Evolutionary conservation across 345 rosid genomes (phyloP).

Genomic region (Ceriops tagal): DNA sequence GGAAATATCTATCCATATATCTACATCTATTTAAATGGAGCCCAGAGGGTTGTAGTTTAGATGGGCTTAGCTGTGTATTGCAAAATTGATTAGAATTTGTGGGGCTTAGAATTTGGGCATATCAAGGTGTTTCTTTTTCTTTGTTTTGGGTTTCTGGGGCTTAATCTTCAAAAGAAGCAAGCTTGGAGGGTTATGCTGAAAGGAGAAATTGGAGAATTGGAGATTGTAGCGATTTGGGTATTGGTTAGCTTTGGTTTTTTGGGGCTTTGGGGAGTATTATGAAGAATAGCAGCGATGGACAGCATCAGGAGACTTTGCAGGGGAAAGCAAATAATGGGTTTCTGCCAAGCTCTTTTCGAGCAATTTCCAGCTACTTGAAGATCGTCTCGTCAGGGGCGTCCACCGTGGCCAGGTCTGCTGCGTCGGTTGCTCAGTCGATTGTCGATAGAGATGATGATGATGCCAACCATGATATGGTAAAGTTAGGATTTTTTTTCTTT

Average conservation of each 20-base stretch:
- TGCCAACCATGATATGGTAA: slow-evolving; percentile 67
- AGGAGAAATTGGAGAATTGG: slow-evolving; percentile 37
- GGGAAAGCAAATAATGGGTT: slow-evolving; percentile 35
- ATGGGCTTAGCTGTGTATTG: slow-evolving; percentile 20
- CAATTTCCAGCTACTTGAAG: slow-evolving; percentile 66
- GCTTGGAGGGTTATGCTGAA: slow-evolving; percentile 40
- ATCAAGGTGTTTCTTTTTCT: slow-evolving; percentile 15
- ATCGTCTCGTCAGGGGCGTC: slow-evolving; percentile 92
- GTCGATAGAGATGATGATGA: slow-evolving; percentile 66
- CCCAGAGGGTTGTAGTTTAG: background rate
- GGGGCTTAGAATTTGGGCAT: too few relatives aligned
- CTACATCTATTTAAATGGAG: too few relatives aligned
- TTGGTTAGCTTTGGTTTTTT: slow-evolving; percentile 23
- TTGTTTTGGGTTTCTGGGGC: slow-evolving; percentile 4
- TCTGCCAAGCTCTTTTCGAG: slow-evolving; percentile 69
- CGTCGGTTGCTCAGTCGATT: slow-evolving; percentile 67
- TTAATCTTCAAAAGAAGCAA: slow-evolving; percentile 21
- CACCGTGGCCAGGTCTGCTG: slow-evolving; percentile 82
- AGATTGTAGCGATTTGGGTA: slow-evolving; percentile 30
- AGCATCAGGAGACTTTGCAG: slow-evolving; percentile 28
- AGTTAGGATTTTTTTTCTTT: background rate
- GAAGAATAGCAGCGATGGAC: slow-evolving; percentile 63
- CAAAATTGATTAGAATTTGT: slow-evolving; percentile 1
- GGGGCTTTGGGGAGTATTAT: slow-evolving; percentile 41
- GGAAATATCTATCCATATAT: too few relatives aligned